Evolutionary conservation across 2,329 filamentous ascomycete species (phyloP).

Genomic region (Aspergillus proliferans): DNA sequence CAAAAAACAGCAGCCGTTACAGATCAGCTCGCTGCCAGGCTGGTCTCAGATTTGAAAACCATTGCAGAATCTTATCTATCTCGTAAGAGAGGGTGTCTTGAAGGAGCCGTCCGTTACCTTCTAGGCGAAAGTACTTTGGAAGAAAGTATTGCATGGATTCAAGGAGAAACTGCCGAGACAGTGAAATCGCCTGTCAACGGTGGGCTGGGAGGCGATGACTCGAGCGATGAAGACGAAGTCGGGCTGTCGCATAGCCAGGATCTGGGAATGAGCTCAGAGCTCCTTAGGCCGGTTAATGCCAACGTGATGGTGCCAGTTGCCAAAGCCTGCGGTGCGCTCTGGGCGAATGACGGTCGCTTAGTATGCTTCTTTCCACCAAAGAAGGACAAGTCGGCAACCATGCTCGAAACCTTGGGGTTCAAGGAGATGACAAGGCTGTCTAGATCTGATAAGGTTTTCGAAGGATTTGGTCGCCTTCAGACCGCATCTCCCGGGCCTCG

Average conservation of each 20-base stretch:
- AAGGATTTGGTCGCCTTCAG: slow-evolving; percentile 57
- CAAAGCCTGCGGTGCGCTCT: slow-evolving; percentile 53
- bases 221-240: slow-evolving; percentile 71
- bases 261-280: slow-evolving; percentile 45
- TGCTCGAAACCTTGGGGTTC: slow-evolving; percentile 44
- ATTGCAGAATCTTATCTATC: slow-evolving; percentile 52
- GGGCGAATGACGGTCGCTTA: slow-evolving; percentile 52
- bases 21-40: slow-evolving; percentile 43
- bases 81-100: slow-evolving; percentile 52
- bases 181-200: slow-evolving; percentile 38
- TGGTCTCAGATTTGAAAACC: slow-evolving; percentile 47
- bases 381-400: slow-evolving; percentile 44
- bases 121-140: slow-evolving; percentile 54
- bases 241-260: slow-evolving; percentile 38
- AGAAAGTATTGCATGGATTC: slow-evolving; percentile 48
- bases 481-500: slow-evolving; percentile 45
- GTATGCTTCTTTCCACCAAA: slow-evolving; percentile 54
- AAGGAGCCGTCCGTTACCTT: slow-evolving; percentile 56
- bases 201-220: slow-evolving; percentile 62
- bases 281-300: slow-evolving; percentile 50
- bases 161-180: slow-evolving; percentile 53
- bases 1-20: slow-evolving; percentile 54
- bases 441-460: slow-evolving; percentile 51
- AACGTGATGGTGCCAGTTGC: slow-evolving; percentile 60
- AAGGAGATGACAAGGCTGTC: slow-evolving; percentile 44